Base-by-base conservation (phyloP, 2,329 filamentous ascomycete species). In the Colletotrichum sp. region DNA sequence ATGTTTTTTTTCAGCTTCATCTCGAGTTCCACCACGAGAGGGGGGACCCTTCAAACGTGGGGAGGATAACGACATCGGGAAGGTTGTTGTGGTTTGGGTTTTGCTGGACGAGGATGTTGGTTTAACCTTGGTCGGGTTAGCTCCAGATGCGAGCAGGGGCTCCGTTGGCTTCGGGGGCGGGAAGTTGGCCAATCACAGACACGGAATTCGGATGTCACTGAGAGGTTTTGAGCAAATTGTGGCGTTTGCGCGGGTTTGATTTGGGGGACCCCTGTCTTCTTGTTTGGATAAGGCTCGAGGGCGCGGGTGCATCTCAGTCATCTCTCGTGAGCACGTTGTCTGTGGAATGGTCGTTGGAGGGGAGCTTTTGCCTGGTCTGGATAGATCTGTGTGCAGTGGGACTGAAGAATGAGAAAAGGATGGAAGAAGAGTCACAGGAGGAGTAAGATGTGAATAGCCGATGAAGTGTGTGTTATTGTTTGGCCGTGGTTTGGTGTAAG, bases 221-320 rank as follows among this genome's bases (percentile, higher is more conserved):
- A 85, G 86, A 81, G 82, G 81, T 80, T 88, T 88, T 89, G 87
- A 89, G 87, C 87, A 89, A 84, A 79, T 88, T 89, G 82, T 85
- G 81, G 82, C 79, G 77, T 79, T 38, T 43, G 69, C 61, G 72
- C 69, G 30, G 38, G 48, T 63, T 64, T 13, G 59, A 70, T 63
- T 43, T 70, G 21, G 70, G 63, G 21, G 56, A 34, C 63, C 70
- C 70, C 56, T 61, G 36, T 68, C 58, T 28, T 5, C 10, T 26
- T 24, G n/a, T 61, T 14, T 34, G 12, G 24, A 26, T 26, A 28
- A 34, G 28, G 28, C 52, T 32, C 26, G 21, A 56, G 36, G 55
- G 30, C 28, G 36, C 26, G 24, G 26, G 26, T 24, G 16, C 18
- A 38, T 10, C 13, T 65, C 36, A 52, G 30, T 55, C 14, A 69